Evolutionary conservation across 78 protist genomes (phyloP).

Genomic region (Dictyostelium capitatum): DNA sequence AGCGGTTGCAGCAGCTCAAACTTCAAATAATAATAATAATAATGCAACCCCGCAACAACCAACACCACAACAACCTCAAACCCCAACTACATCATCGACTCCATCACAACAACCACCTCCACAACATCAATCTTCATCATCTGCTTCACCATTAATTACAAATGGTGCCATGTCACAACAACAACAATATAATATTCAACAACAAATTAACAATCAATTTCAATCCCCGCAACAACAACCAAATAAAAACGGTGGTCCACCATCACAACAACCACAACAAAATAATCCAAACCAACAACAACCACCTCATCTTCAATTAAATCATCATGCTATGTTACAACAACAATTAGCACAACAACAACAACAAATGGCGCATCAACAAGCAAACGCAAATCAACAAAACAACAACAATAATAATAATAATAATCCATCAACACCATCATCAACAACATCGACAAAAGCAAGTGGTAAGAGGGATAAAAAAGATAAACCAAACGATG

Average conservation of each 20-base stretch:
- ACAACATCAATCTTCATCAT: background rate
- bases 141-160: too few relatives aligned
- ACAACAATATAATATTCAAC: background rate
- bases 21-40: background rate
- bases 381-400: background rate
- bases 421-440: background rate
- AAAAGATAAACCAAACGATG: background rate
- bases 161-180: too few relatives aligned
- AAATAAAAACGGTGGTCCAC: too few relatives aligned
- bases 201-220: background rate
- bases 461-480: background rate
- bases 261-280: background rate
- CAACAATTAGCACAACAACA: background rate
- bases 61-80: background rate
- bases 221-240: too few relatives aligned
- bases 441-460: background rate
- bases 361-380: background rate
- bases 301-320: slow-evolving; percentile 1
- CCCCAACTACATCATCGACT: background rate
- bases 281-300: background rate
- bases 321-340: background rate
- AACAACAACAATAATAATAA: background rate
- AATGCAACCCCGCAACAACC: background rate
- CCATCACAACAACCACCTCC: background rate
- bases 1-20: background rate